These are phyloP conservation scores for Podaxis rugospora DNA, from an alignment of 768 basidiomycete genomes.

Conservation along the genomic window DNA sequence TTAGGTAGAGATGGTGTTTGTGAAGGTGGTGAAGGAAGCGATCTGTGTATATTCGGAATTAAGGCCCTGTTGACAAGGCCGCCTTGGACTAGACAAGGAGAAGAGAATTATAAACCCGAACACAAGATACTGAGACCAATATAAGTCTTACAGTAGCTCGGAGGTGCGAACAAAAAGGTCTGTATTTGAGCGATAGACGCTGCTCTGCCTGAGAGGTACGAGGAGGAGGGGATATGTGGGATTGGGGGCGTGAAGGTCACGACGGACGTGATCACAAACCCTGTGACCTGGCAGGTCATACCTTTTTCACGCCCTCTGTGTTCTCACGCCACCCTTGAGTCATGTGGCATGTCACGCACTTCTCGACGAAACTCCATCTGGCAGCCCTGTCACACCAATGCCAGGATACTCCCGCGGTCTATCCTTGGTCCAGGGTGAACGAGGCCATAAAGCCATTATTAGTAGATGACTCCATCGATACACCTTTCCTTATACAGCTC, in stretches of 20 bases:
- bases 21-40: not conserved
- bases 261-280: constrained; percentile 37
- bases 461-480: not conserved
- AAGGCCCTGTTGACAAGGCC: not conserved
- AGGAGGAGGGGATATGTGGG: constrained; percentile 21
- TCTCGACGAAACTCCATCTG: not conserved
- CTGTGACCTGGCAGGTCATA: constrained; percentile 33
- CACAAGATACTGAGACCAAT: not conserved
- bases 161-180: not conserved
- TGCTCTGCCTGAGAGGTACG: constrained; percentile 10
- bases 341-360: constrained; percentile 11
- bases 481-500: not conserved
- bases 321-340: constrained; percentile 27
- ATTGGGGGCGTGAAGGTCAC: constrained; percentile 37
- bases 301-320: constrained; percentile 20
- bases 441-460: not conserved
- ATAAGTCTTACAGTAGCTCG: not conserved
- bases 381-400: not conserved
- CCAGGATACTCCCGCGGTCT: not conserved
- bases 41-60: not conserved
- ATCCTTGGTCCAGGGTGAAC: not conserved
- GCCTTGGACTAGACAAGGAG: not conserved
- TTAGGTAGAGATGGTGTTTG: not conserved
- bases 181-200: constrained; percentile 15
- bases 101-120: not conserved